Evolutionary conservation across 2,329 filamentous ascomycete species (phyloP).

Genomic region (Calonectria crousiana): DNA sequence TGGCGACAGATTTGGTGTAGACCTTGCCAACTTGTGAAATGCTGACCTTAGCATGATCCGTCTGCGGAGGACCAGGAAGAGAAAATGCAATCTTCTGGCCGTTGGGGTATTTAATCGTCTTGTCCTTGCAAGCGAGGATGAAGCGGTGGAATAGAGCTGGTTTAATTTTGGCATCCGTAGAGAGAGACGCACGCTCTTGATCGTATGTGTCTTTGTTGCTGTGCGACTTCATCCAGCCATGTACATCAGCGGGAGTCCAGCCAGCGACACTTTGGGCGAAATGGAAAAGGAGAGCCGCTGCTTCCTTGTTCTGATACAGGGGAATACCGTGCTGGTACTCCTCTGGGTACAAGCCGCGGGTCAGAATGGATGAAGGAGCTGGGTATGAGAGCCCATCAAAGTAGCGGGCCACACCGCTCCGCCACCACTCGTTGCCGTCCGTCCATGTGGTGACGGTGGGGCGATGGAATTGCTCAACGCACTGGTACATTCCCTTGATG

Average conservation of each 20-base stretch:
- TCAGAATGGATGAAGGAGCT: neutral
- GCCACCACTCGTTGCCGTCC: slow-evolving; percentile 27
- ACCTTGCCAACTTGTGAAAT: neutral
- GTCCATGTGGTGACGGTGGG: slow-evolving; percentile 21
- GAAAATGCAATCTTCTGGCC: slow-evolving; percentile 24
- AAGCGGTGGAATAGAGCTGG: slow-evolving; percentile 22
- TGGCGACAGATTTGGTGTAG: slow-evolving; percentile 17
- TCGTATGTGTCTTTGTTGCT: slow-evolving; percentile 27
- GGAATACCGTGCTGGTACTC: neutral
- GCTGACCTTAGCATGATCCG: neutral
- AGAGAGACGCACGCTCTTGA: slow-evolving; percentile 23
- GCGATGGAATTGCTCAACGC: slow-evolving; percentile 27
- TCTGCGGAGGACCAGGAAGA: slow-evolving; percentile 8
- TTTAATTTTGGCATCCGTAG: slow-evolving; percentile 23
- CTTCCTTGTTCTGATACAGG: neutral
- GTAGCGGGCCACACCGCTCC: slow-evolving; percentile 20
- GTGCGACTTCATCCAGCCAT: slow-evolving; percentile 30
- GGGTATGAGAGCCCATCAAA: slow-evolving; percentile 18
- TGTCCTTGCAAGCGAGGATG: slow-evolving; percentile 30
- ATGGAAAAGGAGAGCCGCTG: slow-evolving; percentile 13
- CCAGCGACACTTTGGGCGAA: slow-evolving; percentile 23
- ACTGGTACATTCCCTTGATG: slow-evolving; percentile 27
- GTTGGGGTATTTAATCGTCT: slow-evolving; percentile 28
- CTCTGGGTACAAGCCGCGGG: neutral
- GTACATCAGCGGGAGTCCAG: slow-evolving; percentile 20